phyloP scores from a whole-genome alignment of 2,329 filamentous ascomycete species.

The Aspergillus proliferans region DNA sequence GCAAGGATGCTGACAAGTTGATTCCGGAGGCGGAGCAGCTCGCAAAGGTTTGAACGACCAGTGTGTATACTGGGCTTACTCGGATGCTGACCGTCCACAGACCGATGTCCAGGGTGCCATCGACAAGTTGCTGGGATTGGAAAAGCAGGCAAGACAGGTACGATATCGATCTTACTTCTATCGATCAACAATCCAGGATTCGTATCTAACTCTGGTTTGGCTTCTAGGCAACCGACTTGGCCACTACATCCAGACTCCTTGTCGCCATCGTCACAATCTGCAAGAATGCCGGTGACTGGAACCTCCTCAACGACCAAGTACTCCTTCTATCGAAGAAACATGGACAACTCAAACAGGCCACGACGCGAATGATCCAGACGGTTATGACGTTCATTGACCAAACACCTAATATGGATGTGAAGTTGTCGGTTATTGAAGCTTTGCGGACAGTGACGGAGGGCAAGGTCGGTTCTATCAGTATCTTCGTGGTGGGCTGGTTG shows the following conservation, averaged over 20 bases:
- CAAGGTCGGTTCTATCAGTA: conserved; percentile 53
- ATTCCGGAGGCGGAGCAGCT: conserved; percentile 86
- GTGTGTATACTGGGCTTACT: not conserved
- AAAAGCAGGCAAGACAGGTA: conserved; percentile 97
- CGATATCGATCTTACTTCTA: conserved; percentile 17
- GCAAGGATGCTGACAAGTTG: conserved; percentile 88
- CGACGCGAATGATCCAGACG: conserved; percentile 97
- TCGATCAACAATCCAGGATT: conserved; percentile 1
- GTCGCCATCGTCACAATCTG: conserved; percentile 87
- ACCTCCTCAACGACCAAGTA: conserved; percentile 91
- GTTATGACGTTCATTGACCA: conserved; percentile 88
- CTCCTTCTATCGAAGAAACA: conserved; percentile 97
- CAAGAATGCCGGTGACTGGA: conserved; percentile 90
- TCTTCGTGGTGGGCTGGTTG: not conserved
- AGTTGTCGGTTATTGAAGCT: conserved; percentile 90
- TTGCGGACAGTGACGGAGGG: conserved; percentile 94
- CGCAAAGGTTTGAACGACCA: conserved; percentile 60
- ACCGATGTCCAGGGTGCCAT: conserved; percentile 75
- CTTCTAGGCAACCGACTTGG: conserved; percentile 80
- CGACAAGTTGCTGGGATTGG: conserved; percentile 83
- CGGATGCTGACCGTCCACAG: conserved; percentile 23
- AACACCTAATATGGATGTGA: conserved; percentile 77
- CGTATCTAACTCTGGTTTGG: not conserved
- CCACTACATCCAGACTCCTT: conserved; percentile 84
- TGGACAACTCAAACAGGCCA: conserved; percentile 98